phyloP scores from a whole-genome alignment of 2,329 filamentous ascomycete genomes.

The Lachnellula subtilissima region DNA sequence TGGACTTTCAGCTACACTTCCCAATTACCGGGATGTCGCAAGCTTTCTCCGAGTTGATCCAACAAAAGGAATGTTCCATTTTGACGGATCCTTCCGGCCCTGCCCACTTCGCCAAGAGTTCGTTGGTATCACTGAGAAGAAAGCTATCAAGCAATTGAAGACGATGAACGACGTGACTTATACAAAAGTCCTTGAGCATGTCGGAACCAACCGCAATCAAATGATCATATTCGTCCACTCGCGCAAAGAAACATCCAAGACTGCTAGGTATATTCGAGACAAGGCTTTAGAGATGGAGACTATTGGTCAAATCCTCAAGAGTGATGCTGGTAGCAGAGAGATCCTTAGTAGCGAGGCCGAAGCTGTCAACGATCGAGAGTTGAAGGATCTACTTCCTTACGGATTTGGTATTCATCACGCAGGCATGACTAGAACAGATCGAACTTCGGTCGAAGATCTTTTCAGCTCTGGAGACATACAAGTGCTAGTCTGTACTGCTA shows the following conservation, averaged over 20 bases:
- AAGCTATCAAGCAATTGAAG: conserved; percentile 97
- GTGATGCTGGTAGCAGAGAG: conserved; percentile 86
- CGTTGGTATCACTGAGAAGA: conserved; percentile 94
- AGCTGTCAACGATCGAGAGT: conserved; percentile 74
- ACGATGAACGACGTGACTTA: conserved; percentile 99
- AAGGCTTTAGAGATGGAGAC: conserved; percentile 97
- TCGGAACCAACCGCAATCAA: conserved; percentile 87
- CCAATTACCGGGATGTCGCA: conserved; percentile 94
- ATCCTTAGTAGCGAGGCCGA: conserved; percentile 82
- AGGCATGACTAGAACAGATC: conserved; percentile 92
- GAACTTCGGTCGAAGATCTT: conserved; percentile 89
- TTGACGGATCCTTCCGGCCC: conserved; percentile 88
- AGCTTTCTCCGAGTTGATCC: conserved; percentile 90
- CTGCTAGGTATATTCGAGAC: conserved; percentile 90
- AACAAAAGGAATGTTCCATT: conserved; percentile 86
- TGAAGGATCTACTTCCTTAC: conserved; percentile 93
- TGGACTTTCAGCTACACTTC: conserved; percentile 88
- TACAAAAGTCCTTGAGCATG: conserved; percentile 93
- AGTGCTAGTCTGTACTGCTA: conserved; percentile 94
- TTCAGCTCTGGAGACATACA: conserved; percentile 89
- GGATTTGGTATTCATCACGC: conserved; percentile 98
- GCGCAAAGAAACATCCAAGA: conserved; percentile 96
- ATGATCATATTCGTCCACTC: conserved; percentile 99
- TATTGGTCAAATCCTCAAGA: conserved; percentile 89
- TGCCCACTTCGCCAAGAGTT: conserved; percentile 96